These are phyloP conservation scores for Malassezia furfur DNA, from an alignment of 1,284 basidiomycete species.

Conservation along the genomic window DNA sequence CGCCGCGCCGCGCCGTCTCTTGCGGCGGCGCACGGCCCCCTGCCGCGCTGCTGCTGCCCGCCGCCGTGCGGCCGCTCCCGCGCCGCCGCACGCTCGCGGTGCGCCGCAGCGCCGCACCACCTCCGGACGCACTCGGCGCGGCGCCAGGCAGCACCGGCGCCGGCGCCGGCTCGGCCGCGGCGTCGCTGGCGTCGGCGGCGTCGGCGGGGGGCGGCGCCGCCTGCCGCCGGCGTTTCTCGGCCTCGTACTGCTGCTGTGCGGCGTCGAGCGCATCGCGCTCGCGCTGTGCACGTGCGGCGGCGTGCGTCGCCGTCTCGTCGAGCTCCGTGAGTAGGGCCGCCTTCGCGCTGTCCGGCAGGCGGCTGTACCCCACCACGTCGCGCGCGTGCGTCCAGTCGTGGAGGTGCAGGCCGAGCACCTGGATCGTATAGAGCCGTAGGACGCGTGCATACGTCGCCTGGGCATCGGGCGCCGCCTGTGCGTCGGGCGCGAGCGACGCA, in stretches of 20 bases:
- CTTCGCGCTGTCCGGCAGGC: conserved; percentile 21
- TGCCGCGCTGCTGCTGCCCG: no score
- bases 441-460: conserved; percentile 26
- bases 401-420: conserved; percentile 25
- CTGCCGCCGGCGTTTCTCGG: conserved; percentile 20
- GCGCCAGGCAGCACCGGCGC: background rate
- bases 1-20: background rate
- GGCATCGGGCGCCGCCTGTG: conserved; percentile 6
- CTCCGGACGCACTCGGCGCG: background rate
- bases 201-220: no score
- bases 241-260: conserved; percentile 22
- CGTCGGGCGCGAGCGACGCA: conserved; percentile 21
- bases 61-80: background rate
- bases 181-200: no score
- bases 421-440: conserved; percentile 28
- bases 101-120: conserved; percentile 9
- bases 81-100: conserved; percentile 4
- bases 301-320: conserved; percentile 18
- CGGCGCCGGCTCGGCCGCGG: no score
- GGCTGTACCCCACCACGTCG: conserved; percentile 30
- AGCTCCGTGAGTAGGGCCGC: conserved; percentile 26
- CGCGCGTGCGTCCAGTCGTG: conserved; percentile 37
- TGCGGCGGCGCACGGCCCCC: no score
- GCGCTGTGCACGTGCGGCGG: conserved; percentile 15
- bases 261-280: conserved; percentile 20